Base-by-base conservation (phyloP, 1,139 yeast genomes). In the Geotrichum histeridarum region DNA sequence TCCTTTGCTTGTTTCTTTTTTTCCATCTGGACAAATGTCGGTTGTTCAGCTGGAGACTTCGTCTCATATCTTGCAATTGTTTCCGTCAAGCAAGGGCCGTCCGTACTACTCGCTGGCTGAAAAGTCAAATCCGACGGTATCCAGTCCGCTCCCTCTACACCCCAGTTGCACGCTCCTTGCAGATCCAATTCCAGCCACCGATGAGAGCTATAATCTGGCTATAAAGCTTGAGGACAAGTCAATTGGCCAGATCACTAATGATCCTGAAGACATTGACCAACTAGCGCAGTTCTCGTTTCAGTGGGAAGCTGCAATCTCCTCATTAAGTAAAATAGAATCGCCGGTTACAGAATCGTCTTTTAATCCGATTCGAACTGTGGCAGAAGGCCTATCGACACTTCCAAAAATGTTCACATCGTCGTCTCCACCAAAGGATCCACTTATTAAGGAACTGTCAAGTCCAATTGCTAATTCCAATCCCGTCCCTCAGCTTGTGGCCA, bases 271-370 rank as follows among this genome's bases (percentile, higher is more conserved):
- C 31, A 41, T 52, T 9, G 46, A 48, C 17, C 49, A 48, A n/a
- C 38, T 52, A 15, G 52, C 52, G 2, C 35, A 36, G n/a, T 52
- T 52, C 27, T 33, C 52, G 4, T 45, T 46, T 27, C 57, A 58
- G n/a, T 45, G 22, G 61, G 56, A 53, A 63, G 50, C 44, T 33
- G 54, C 54, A n/a, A 30, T 55, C 22, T 22, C 31, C 15, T 41
- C 27, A 22, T 43, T 38, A 33, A 38, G 33, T 17, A 27, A 18
- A 39, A 37, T 7, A 22, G 35, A 12, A 17, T n/a, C 11, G 31
- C 12, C 43, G 15, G 4, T 7, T 41, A 14, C 38, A 8, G 32
- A 37, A n/a, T 4, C n/a, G 2, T 8, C 17, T 3, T 47, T 47
- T 22, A 37, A 47, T 8, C 50, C 50, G 8, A 31, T 47, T 4